Evolutionary conservation across 352 stramenopile genomes (phyloP).

Genomic region (Globisporangium irregulare): DNA sequence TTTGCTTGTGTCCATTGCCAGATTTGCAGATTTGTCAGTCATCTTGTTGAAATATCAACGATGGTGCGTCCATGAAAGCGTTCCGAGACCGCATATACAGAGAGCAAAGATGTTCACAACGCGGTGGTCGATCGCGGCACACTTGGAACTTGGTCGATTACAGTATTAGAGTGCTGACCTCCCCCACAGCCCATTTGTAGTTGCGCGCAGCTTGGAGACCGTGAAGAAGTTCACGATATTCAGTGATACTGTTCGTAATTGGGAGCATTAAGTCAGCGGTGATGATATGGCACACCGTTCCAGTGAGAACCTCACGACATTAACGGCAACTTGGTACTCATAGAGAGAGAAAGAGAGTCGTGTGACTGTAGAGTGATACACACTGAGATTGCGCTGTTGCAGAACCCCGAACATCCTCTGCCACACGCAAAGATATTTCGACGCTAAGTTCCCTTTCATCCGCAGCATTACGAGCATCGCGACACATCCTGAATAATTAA

Average conservation of each 20-base stretch:
- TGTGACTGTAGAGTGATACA: background rate
- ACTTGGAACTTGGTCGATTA: background rate
- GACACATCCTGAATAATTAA: background rate
- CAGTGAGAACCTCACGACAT: background rate
- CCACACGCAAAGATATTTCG: background rate
- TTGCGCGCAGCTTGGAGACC: background rate
- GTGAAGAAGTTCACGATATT: background rate
- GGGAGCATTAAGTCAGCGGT: background rate
- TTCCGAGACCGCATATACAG: no score
- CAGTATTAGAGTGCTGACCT: no score
- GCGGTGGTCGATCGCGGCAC: background rate
- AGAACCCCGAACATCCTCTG: background rate
- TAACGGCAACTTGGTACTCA: background rate
- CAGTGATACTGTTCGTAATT: background rate
- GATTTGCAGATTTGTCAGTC: no score
- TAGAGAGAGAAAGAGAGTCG: background rate
- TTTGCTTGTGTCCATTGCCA: no score
- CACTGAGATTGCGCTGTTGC: background rate
- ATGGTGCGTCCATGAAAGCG: no score
- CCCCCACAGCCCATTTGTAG: background rate
- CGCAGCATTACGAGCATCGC: background rate
- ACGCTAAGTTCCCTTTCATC: background rate
- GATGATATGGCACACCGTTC: background rate
- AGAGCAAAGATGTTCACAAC: background rate
- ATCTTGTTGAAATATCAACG: no score